Percentiles rank a stretch among this genome's conserved stretches.
Evolutionary conservation across 768 basidiomycete genomes (phyloP).

Genomic region (Xerocomus spinulosus): DNA sequence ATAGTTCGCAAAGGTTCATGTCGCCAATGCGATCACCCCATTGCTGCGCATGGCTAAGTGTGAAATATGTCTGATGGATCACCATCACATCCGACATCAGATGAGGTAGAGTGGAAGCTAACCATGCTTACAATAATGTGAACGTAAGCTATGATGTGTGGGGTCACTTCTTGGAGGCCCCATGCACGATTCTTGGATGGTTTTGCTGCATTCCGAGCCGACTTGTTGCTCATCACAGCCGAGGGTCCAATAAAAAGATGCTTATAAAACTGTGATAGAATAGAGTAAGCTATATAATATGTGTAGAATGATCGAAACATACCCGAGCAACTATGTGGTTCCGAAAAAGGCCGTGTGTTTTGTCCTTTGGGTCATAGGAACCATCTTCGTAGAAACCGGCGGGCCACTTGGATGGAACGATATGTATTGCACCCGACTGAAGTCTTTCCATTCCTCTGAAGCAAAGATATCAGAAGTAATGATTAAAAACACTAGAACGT

Average conservation of each 20-base stretch:
- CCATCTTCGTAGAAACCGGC: not conserved
- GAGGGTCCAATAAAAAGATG: not conserved
- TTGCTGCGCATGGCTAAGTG: not conserved
- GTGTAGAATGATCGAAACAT: too few species aligned
- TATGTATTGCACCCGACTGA: too few species aligned
- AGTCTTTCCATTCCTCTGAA: too few species aligned
- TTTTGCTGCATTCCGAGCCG: not conserved
- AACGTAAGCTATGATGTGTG: not conserved
- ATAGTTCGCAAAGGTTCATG: not conserved
- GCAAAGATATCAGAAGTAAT: too few species aligned
- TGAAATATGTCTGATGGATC: too few species aligned
- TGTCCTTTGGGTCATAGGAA: not conserved
- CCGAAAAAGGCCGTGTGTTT: not conserved
- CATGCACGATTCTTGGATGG: not conserved
- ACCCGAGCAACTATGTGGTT: not conserved
- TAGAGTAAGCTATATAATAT: too few species aligned
- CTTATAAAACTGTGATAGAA: constrained; percentile 3
- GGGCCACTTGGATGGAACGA: too few species aligned
- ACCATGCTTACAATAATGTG: not conserved
- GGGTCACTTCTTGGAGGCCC: not conserved
- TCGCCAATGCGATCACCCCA: too few species aligned
- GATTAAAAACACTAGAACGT: too few species aligned
- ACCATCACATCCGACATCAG: too few species aligned
- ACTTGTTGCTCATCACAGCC: not conserved
- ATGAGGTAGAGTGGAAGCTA: too few species aligned